Evolutionary conservation across 2,329 filamentous ascomycete genomes (phyloP), one percentile per base, ranked within the genome.

Genomic region (Fusarium penzigii): DNA sequence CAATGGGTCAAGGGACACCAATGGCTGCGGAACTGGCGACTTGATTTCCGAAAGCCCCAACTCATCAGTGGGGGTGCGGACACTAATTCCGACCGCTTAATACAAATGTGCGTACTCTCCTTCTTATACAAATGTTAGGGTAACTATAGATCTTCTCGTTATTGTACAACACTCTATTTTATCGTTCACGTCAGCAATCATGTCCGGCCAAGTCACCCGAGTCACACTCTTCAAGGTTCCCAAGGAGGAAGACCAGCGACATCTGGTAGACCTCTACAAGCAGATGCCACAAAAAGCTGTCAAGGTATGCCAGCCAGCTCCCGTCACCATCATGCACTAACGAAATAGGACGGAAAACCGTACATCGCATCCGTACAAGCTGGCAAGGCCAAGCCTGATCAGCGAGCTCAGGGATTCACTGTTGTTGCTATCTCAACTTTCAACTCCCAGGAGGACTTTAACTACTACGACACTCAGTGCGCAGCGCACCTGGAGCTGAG

Each of bases 351-450:
- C 51, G 83, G 82, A 42, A 80, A 85, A 55, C 80, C 80, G 1
- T 87, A 87, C 62, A 84, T 87, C 44, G 58, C 78, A 38, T 72
- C 75, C 3, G 75, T 79, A 0, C 48, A 72, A 70, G 83, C 78
- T 1, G 78, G 77, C 4, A 65, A 70, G 5, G 75, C 81, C 0
- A 70, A 80, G 50, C 68, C 76, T 3, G 82, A 86, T 54, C 73
- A 78, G 5, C 78, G 84, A 5, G 78, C 73, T 51, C 78, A 85
- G 58, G 84, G 84, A 5, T 86, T 76, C 68, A 86, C 79, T 2
- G 51, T 87, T 39, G 75, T 78, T 1, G 80, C 79, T 0, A 75
- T 81, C 46, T 83, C 80, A 2, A 76, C 76, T 0, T 87, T 87
- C 56, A 73, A 74, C 2, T 81, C 76, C 1, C 59, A 78, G 17